Evolutionary conservation across 148 eudicot species (phyloP), one percentile per base, ranked within the genome.

Genomic region (Limonium bicolor): DNA sequence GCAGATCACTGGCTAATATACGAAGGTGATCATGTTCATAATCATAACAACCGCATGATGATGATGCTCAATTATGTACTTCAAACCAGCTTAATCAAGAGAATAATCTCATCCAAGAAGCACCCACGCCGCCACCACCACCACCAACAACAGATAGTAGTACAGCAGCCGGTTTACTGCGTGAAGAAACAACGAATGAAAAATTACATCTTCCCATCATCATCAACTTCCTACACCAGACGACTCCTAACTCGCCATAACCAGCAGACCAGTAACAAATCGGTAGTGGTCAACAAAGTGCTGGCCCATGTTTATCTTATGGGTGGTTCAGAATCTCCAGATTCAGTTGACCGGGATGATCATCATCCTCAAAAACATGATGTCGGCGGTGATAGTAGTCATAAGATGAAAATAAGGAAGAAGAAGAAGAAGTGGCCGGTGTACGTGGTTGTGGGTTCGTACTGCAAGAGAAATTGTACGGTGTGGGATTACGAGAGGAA

Each of bases 401-500:
- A n/a, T n/a, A n/a, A n/a, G n/a, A n/a, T n/a, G n/a, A n/a, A n/a
- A n/a, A n/a, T n/a, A n/a, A 9, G 34, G 8, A 30, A 30, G 34
- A 30, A 55, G 40, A 60, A 29, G 19, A 20, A 4, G 13, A 70
- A 67, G 51, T 65, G 37, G 5, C 59, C 39, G 15, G 55, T 46
- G 11, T 86, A 65, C 48, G 53, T 55, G 36, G 61, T 86, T 5
- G 81, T 81, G 54, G 96, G 95, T 6, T 72, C 79, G 0, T 86
- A 78, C 5, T 31, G 51, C 27, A 58, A 69, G 16, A 38, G 84
- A 54, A 72, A 70, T 0, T 86, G 95, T 41, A 61, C 58, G 55
- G 58, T 86, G 9, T 9, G 62, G 5, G 86, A 81, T 36, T 69
- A 66, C 13, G 55, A 62, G 21, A 69, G 72, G 22, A 69, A 41